These are phyloP conservation scores for Yarrowia sp. DNA, from an alignment of 805 yeast genomes.

Conservation along the genomic window DNA sequence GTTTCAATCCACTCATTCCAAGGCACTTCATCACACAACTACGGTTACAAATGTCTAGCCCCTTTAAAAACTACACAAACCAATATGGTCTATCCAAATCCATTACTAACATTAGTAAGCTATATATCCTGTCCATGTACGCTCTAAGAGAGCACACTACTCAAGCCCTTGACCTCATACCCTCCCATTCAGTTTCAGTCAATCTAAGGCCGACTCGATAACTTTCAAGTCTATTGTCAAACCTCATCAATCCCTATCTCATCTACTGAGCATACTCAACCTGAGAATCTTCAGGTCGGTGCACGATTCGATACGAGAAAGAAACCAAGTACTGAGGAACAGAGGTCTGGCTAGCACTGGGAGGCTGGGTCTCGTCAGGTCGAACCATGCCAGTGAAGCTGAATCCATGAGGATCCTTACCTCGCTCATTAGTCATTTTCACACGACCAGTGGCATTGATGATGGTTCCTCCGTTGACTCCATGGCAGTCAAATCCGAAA, in stretches of 20 bases:
- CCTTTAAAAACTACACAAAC: background rate
- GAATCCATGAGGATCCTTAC: slow-evolving; percentile 48
- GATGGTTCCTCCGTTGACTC: slow-evolving; percentile 49
- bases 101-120: background rate
- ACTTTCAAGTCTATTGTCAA: too few species aligned
- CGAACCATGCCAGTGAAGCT: slow-evolving; percentile 42
- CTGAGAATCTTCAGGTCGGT: slow-evolving; percentile 48
- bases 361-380: background rate
- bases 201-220: too few species aligned
- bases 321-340: slow-evolving; percentile 41
- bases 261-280: slow-evolving; percentile 38
- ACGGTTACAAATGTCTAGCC: too few species aligned
- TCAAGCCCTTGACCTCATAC: background rate
- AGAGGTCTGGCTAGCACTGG: slow-evolving; percentile 12
- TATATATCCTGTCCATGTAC: background rate
- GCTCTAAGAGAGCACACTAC: background rate
- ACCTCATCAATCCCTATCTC: background rate
- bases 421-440: slow-evolving; percentile 48
- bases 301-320: slow-evolving; percentile 50
- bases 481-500: slow-evolving; percentile 51
- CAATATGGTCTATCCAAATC: background rate
- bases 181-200: too few species aligned
- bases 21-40: too few species aligned
- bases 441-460: slow-evolving; percentile 51
- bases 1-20: too few species aligned